Evolutionary conservation across 1,139 yeast genomes (phyloP), one percentile per base, ranked within the genome.

Genomic region (Yamadazyma blattariae): DNA sequence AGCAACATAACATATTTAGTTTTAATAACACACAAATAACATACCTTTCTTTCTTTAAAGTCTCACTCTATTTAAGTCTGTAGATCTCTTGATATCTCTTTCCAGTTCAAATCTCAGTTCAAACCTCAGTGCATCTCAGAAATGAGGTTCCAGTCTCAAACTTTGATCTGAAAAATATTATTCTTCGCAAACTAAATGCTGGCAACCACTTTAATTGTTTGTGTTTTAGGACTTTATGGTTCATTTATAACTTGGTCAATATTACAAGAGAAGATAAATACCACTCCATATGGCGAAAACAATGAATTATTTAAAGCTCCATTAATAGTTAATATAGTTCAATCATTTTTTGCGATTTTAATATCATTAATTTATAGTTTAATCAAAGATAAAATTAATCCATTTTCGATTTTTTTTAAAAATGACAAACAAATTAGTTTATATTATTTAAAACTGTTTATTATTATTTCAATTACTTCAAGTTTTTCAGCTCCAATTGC

Each of bases 171-270:
- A n/a, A n/a, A n/a, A n/a, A n/a, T n/a, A n/a, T n/a, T n/a, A n/a
- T n/a, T n/a, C n/a, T n/a, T n/a, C n/a, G n/a, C n/a, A n/a, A n/a
- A n/a, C 16, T 20, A 23, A 23, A 30, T 32, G 30, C 25, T 26
- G 30, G 26, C 30, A 13, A 21, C 30, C 13, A 61, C 70, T 18
- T 64, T 83, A 26, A 45, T 71, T 1, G 44, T 74, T 8, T 84
- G 90, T 50, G 79, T 84, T 0, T 47, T 61, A 1, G 96, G 96
- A 0, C 84, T 92, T 30, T 92, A 90, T 52, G 79, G 77, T 1
- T 82, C 96, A 26, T 92, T 92, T 51, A 62, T 92, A 25, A 73
- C 92, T 2, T 92, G 98, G 98, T 90, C 96, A 0, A 72, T 87
- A 25, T 72, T 90, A 12, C 97, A 92, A 53, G 98, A 92, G 56